phyloP scores from a whole-genome alignment of 192 early-diverging fungal genomes.

The Spinellus fusiger region DNA sequence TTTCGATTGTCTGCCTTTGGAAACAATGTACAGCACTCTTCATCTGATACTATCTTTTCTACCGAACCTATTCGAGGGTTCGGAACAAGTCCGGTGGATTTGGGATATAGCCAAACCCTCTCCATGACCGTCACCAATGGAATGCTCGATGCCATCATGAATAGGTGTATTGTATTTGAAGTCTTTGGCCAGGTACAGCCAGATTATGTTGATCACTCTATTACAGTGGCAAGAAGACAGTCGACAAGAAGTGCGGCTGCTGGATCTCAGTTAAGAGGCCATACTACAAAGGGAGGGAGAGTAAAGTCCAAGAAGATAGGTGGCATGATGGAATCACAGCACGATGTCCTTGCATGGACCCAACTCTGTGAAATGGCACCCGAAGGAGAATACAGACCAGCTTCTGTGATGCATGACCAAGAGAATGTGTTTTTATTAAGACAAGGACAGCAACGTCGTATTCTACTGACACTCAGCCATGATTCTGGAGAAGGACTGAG shows the following conservation, averaged over 20 bases:
- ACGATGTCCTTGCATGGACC: constrained; percentile 60
- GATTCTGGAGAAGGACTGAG: constrained; percentile 52
- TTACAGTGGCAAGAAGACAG: background rate
- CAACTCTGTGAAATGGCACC: constrained; percentile 61
- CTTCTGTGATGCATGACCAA: constrained; percentile 23
- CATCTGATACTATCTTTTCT: constrained; percentile 45
- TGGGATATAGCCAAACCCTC: constrained; percentile 50
- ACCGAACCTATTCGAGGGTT: constrained; percentile 55
- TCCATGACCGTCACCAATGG: constrained; percentile 32
- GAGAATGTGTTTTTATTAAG: constrained; percentile 51
- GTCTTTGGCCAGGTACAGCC: constrained; percentile 41
- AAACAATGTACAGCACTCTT: constrained; percentile 23
- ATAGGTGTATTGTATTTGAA: constrained; percentile 40
- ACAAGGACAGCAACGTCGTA: constrained; percentile 71
- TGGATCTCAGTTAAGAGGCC: no score
- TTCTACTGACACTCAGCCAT: constrained; percentile 57
- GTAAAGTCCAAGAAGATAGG: no score
- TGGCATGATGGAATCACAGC: constrained; percentile 28
- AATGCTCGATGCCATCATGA: constrained; percentile 18
- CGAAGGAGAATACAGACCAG: constrained; percentile 58
- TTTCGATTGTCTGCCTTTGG: constrained; percentile 61
- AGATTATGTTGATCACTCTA: constrained; percentile 17
- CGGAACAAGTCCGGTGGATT: constrained; percentile 39
- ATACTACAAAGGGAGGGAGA: no score
- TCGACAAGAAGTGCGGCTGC: no score